Evolutionary conservation across 768 basidiomycete species (phyloP), one percentile per base, ranked within the genome.

Genomic region (Phanerochaete sordida): DNA sequence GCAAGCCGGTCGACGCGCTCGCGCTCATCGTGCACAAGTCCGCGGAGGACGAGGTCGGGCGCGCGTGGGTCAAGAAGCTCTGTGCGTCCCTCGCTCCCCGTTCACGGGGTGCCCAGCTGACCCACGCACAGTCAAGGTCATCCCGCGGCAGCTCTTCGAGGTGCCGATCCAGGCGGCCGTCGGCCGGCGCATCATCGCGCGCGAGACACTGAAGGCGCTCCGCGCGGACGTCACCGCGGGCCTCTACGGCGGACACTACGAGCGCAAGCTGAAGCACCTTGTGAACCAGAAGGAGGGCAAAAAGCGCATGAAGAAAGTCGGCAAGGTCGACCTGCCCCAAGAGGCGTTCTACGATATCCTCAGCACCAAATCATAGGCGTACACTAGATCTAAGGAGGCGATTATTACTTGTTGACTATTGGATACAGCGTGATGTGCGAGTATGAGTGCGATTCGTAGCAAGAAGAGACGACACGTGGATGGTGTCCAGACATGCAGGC

Each of bases 271-370:
- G 81, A 90, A 91, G 73, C 88, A 90, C 66, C 78, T 92, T 13
- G 84, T 90, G 67, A 90, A 90, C 68, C 96, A 99, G 73, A 97
- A 97, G 74, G 93, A 93, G 72, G 88, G 93, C 44, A 98, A 98
- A 74, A 84, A 86, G 54, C 81, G 82, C 61, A 88, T 98, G 83
- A 98, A 96, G 75, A 84, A 85, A 62, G 80, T 96, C 55, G 94
- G 95, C 35, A 86, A 79, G 58, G 92, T 98, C 53, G 87, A 93
- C 62, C 83, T 99, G 44, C 95, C 95, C 30, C 94, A 97, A 68
- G 93, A 95, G 68, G 96, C 95, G 1, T 98, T 99, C 81, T 97
- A 91, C 73, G 85, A 92, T 62, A 88, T 98, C 56, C 78, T 98
- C 62, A 84, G 86, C 68, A 81, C 81, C 28, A 62, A 58, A 51